Conservation (phyloP, 805 yeast genomes). For the Kodamaea restingae region DNA sequence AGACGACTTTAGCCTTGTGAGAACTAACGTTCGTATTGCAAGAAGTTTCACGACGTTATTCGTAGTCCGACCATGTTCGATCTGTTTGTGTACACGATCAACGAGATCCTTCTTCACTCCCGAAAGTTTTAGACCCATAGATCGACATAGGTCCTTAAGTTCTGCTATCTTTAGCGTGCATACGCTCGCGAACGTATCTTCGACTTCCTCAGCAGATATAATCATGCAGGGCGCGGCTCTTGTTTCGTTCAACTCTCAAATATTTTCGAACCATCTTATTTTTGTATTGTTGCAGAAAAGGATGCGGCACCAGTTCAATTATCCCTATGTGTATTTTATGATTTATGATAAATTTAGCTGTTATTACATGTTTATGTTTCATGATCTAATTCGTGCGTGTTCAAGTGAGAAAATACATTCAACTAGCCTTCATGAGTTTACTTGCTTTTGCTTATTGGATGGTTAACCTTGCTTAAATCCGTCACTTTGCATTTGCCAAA, state of each 20-base stretch:
- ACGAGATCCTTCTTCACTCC: slow-evolving; percentile 64
- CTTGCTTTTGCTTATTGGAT: too few species aligned
- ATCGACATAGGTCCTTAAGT: slow-evolving; percentile 49
- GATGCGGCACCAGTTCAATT: too few species aligned
- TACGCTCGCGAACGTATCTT: slow-evolving; percentile 2
- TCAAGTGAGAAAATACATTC: too few species aligned
- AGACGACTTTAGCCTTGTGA: slow-evolving; percentile 25
- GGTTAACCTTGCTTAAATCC: too few species aligned
- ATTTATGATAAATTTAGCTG: too few species aligned
- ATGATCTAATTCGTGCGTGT: too few species aligned
- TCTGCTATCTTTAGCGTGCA: slow-evolving; percentile 44
- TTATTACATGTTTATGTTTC: too few species aligned
- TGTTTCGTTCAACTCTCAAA: not conserved
- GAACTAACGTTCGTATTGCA: slow-evolving; percentile 43
- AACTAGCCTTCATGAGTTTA: too few species aligned
- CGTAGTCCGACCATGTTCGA: slow-evolving; percentile 37
- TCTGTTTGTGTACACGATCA: slow-evolving; percentile 47
- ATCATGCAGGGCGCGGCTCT: not conserved
- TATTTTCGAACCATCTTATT: not conserved
- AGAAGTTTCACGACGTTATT: slow-evolving; percentile 38
- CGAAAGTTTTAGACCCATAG: slow-evolving; percentile 43
- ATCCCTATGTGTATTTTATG: too few species aligned
- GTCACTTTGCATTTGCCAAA: not conserved
- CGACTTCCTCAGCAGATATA: slow-evolving; percentile 2
- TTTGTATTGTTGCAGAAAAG: too few species aligned